phyloP scores from a whole-genome alignment of 371 early-diverging fungal species.

The Entomophthora muscae region DNA sequence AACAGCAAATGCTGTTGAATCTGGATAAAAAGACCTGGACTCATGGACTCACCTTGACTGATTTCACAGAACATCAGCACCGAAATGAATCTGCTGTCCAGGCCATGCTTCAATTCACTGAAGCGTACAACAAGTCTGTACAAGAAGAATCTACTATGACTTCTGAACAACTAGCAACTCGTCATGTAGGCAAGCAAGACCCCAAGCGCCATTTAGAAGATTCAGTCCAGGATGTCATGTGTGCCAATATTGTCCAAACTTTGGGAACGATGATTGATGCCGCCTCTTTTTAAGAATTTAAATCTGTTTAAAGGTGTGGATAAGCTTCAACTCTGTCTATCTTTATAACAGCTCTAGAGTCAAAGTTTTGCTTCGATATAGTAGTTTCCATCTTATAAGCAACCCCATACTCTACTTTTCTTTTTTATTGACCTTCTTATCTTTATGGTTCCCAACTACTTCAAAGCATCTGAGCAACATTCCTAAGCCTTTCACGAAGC shows the following conservation, averaged over 20 bases:
- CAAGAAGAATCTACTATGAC: slow-evolving; percentile 88
- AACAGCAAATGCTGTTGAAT: slow-evolving; percentile 98
- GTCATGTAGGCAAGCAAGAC: slow-evolving; percentile 96
- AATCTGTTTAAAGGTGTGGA: too few relatives aligned
- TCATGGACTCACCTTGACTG: slow-evolving; percentile 69
- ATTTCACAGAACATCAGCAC: slow-evolving; percentile 62
- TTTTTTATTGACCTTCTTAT: too few relatives aligned
- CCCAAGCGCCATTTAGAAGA: slow-evolving; percentile 96
- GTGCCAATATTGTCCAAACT: slow-evolving; percentile 86
- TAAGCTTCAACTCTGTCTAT: too few relatives aligned
- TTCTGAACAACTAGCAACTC: slow-evolving; percentile 83
- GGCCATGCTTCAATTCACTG: slow-evolving; percentile 73
- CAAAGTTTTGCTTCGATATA: too few relatives aligned
- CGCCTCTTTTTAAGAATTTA: too few relatives aligned
- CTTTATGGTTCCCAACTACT: too few relatives aligned
- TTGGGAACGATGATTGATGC: slow-evolving; percentile 83
- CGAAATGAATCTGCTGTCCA: slow-evolving; percentile 70
- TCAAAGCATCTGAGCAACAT: too few relatives aligned
- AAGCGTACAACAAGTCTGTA: slow-evolving; percentile 87
- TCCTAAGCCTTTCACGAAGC: too few relatives aligned
- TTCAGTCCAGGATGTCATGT: slow-evolving; percentile 75
- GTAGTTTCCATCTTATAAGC: too few relatives aligned
- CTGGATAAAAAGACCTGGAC: slow-evolving; percentile 99
- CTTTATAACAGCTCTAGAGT: too few relatives aligned
- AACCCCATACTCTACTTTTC: too few relatives aligned